Evolutionary conservation across 2,329 filamentous ascomycete species (phyloP), one percentile per base, ranked within the genome.

Genomic region (Paecilomyces variotii): DNA sequence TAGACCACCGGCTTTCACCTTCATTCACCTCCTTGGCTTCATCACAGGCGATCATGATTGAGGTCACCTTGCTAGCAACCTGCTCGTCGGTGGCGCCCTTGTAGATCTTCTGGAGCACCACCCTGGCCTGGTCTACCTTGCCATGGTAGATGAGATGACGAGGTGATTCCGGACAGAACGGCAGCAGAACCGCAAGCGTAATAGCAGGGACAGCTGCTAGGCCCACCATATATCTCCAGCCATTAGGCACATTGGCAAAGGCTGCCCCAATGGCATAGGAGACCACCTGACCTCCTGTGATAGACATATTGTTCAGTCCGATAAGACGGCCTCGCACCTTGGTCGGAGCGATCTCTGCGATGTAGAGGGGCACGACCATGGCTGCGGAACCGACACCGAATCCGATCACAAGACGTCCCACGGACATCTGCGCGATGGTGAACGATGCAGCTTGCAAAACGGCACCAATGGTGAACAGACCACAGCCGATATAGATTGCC

Each of bases 311-410:
- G 64, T 80, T 77, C 26, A 82, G 9, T 6, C 39, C 39, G 19
- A 45, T 45, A 9, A 45, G 39, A 19, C 39, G 39, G 69, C 89
- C 89, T 68, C 89, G 85, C 63, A 94, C 87, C 74, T 89, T 90
- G 73, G 82, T 83, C 59, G 87, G 87, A 39, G 75, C 73, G 70
- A 92, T 90, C 77, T 92, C 90, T 54, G 87, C 90, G 89, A 94
- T 93, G 83, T 94, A 92, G 61, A 91, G 80, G 70, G 91, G 90
- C 74, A 91, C 86, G 67, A 91, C 86, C 67, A 89, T 87, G 7
- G 87, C 90, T 65, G 89, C 87, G 71, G 91, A 91, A 70, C 89
- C 89, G 67, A 91, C 88, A 80, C 89, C 89, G 58, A 91, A 72
- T 72, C 89, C 89, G 54, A 88, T 86, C 66, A 93, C 76, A 59